Percentiles rank a stretch among this genome's conserved stretches.
These are phyloP conservation scores for Apiospora malaysiana DNA, from an alignment of 2,329 filamentous ascomycete species.

Conservation along the genomic window DNA sequence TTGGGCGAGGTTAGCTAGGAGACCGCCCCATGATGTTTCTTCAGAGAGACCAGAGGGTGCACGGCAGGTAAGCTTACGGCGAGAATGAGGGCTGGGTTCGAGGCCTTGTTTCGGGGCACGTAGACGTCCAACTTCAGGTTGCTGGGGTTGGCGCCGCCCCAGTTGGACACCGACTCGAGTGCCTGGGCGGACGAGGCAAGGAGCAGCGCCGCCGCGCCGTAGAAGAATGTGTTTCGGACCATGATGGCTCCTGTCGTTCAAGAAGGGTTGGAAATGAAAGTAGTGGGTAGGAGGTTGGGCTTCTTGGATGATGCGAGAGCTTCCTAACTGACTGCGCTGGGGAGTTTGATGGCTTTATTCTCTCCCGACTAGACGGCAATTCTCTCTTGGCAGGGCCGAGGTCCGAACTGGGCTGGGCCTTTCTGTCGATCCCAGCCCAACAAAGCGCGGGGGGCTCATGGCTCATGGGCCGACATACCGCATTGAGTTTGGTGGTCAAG, in stretches of 20 bases:
- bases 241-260: background rate
- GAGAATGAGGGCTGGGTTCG: conserved; percentile 30
- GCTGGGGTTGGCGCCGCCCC: conserved; percentile 19
- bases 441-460: background rate
- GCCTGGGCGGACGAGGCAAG: conserved; percentile 11
- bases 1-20: background rate
- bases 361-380: background rate
- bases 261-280: background rate
- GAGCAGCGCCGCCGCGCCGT: background rate
- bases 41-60: background rate
- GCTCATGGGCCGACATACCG: background rate
- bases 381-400: background rate
- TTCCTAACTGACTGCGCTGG: background rate
- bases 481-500: background rate
- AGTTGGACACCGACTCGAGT: conserved; percentile 12
- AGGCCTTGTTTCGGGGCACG: conserved; percentile 26
- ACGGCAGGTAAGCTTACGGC: conserved; percentile 26
- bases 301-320: background rate
- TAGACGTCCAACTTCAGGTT: conserved; percentile 24
- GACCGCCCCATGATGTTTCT: background rate
- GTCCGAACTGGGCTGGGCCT: background rate
- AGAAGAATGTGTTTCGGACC: background rate
- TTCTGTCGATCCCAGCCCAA: background rate
- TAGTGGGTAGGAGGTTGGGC: background rate
- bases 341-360: background rate